These are phyloP conservation scores for Cyberlindnera mycetangii DNA, from an alignment of 805 yeast species.

Conservation along the genomic window DNA sequence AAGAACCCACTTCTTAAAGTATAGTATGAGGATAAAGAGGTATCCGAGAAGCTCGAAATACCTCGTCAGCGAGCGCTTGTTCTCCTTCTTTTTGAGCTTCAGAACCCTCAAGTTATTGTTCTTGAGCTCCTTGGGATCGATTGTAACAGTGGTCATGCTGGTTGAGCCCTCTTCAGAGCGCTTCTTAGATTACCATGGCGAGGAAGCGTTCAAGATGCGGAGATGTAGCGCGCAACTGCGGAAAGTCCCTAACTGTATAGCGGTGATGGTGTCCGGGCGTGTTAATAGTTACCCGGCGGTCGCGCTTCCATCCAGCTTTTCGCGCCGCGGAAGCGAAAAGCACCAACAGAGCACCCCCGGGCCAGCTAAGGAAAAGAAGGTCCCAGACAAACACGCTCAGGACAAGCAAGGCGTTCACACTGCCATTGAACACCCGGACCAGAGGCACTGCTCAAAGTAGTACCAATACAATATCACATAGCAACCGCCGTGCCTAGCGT, in stretches of 20 bases:
- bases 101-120: conserved; percentile 19
- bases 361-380: neutral
- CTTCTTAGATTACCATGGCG: too few species aligned
- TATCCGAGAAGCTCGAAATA: conserved; percentile 22
- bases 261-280: neutral
- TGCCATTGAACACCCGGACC: neutral
- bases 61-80: conserved; percentile 14
- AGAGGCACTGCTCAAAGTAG: too few species aligned
- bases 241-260: too few species aligned
- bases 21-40: conserved; percentile 23
- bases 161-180: too few species aligned
- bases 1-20: conserved; percentile 24
- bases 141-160: neutral
- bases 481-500: neutral
- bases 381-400: neutral
- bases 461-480: neutral
- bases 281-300: conserved; percentile 4
- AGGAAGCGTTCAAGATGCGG: too few species aligned
- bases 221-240: too few species aligned
- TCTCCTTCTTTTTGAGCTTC: conserved; percentile 21
- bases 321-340: neutral
- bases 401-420: neutral
- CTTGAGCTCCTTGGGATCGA: conserved; percentile 10
- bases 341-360: neutral
- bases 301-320: neutral